Percentiles rank a stretch among this genome's conserved stretches.
phyloP scores from a whole-genome alignment of 2,329 filamentous ascomycete genomes.

The Claviceps sorghi region DNA sequence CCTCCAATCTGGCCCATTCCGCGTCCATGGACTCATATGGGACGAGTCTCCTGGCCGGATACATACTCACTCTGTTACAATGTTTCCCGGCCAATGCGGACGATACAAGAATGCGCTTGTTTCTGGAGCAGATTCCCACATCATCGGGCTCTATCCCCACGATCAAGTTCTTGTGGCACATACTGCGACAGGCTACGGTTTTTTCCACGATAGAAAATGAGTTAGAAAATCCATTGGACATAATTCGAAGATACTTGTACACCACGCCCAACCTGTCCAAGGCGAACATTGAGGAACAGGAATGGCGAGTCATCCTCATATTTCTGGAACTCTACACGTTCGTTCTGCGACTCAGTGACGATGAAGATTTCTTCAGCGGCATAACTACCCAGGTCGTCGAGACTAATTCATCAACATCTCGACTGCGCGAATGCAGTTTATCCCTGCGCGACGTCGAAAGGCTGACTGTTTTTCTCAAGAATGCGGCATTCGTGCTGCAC shows the following conservation, averaged over 20 bases:
- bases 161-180: slow-evolving; percentile 65
- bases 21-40: slow-evolving; percentile 17
- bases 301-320: slow-evolving; percentile 80
- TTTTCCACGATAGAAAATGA: slow-evolving; percentile 18
- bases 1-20: slow-evolving; percentile 16
- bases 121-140: slow-evolving; percentile 36
- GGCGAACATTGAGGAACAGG: slow-evolving; percentile 24
- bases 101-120: slow-evolving; percentile 89
- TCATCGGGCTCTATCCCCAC: slow-evolving; percentile 41
- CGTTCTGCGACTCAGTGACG: slow-evolving; percentile 80
- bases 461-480: slow-evolving; percentile 75
- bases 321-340: slow-evolving; percentile 94
- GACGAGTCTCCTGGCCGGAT: slow-evolving; percentile 63
- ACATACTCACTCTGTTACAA: slow-evolving; percentile 69
- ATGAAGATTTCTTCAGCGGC: slow-evolving; percentile 79
- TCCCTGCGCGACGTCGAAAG: slow-evolving; percentile 55
- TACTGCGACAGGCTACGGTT: slow-evolving; percentile 30
- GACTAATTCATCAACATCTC: slow-evolving; percentile 27
- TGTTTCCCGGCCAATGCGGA: slow-evolving; percentile 73
- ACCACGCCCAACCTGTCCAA: slow-evolving; percentile 13
- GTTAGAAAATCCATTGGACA: slow-evolving; percentile 14
- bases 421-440: slow-evolving; percentile 50
- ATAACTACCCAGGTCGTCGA: slow-evolving; percentile 26
- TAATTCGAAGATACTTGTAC: slow-evolving; percentile 19
- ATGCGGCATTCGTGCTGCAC: slow-evolving; percentile 76